Percentiles rank a stretch among this genome's conserved stretches.
Conservation (phyloP, 306 rosid species). For the Prunus persica region Prunus_persica_NCBIv2 NC_034014.1:22382001-22382500, state of each 20-base stretch:
- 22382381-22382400: constrained; percentile 29
- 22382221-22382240: constrained; percentile 44
- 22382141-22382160: constrained; percentile 52
- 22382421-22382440: constrained; percentile 52
- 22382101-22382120: constrained; percentile 65
- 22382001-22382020: neutral
- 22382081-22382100: constrained; percentile 55
- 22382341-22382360: constrained; percentile 73
- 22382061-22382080: constrained; percentile 50
- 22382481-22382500: constrained; percentile 22
- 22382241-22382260: constrained; percentile 20
- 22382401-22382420: constrained; percentile 41
- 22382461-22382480: neutral
- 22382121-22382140: constrained; percentile 91
- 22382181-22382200: constrained; percentile 60
- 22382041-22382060: neutral
- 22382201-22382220: constrained; percentile 46
- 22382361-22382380: constrained; percentile 58
- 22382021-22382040: neutral
- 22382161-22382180: constrained; percentile 40
- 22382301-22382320: constrained; percentile 30
- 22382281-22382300: constrained; percentile 21
- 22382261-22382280: constrained; percentile 34
- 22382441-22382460: constrained; percentile 10
- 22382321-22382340: constrained; percentile 45